Percentiles rank a stretch among this genome's conserved stretches.
phyloP scores from a whole-genome alignment of 345 rosid genomes.

The Linum trigynum region DNA sequence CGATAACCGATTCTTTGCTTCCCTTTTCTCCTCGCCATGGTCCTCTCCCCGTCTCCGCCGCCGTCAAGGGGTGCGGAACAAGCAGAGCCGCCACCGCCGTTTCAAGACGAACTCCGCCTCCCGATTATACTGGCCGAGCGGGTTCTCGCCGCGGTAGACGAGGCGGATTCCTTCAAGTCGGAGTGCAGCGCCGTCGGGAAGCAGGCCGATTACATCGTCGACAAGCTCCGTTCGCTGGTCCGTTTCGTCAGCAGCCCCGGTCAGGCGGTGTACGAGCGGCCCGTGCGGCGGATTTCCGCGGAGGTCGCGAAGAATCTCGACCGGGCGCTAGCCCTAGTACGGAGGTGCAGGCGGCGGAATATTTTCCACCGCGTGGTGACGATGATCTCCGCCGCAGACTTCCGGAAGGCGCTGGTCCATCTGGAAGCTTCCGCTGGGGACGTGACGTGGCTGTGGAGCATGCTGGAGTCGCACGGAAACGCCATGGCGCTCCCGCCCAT shows the following conservation, averaged over 20 bases:
- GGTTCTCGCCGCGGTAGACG: slow-evolving; percentile 31
- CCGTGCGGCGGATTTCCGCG: slow-evolving; percentile 39
- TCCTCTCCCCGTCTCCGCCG: no score
- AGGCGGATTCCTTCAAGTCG: slow-evolving; percentile 31
- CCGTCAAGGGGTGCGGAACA: no score
- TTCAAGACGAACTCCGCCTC: slow-evolving; percentile 28
- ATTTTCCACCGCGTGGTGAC: slow-evolving; percentile 51
- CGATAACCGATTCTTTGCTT: no score
- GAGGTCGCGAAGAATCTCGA: slow-evolving; percentile 53
- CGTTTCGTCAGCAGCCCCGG: slow-evolving; percentile 29
- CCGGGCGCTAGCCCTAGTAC: slow-evolving; percentile 43
- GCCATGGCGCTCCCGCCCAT: slow-evolving; percentile 47
- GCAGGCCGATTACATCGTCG: slow-evolving; percentile 40
- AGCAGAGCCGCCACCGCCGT: no score
- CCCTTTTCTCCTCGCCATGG: no score
- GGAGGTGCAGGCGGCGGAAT: slow-evolving; percentile 42
- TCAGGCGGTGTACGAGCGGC: slow-evolving; percentile 42
- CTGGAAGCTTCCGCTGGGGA: slow-evolving; percentile 53
- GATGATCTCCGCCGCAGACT: slow-evolving; percentile 45
- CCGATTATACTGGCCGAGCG: slow-evolving; percentile 39
- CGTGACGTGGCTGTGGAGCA: slow-evolving; percentile 45
- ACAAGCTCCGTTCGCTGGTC: slow-evolving; percentile 46
- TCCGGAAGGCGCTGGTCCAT: slow-evolving; percentile 37
- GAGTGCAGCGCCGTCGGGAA: slow-evolving; percentile 39
- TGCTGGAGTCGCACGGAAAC: slow-evolving; percentile 34